phyloP scores from a whole-genome alignment of 352 stramenopile species.

The Aphanomyces stellatus region DNA sequence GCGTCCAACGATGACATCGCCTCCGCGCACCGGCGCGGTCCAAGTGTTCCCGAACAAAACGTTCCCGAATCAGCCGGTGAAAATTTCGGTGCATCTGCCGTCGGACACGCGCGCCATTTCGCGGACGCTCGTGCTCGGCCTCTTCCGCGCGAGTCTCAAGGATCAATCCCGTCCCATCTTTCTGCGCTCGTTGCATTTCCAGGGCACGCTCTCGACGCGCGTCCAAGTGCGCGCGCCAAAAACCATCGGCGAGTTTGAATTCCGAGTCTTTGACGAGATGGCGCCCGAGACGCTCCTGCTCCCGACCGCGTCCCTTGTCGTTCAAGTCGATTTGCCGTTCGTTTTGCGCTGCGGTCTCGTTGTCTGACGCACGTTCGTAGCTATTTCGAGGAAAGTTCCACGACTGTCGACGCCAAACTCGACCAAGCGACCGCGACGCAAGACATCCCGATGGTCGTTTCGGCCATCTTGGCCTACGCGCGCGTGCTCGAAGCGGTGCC shows the following conservation, averaged over 20 bases:
- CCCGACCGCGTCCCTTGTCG: slow-evolving; percentile 21
- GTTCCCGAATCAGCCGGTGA: slow-evolving; percentile 4
- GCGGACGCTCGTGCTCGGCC: slow-evolving; percentile 59
- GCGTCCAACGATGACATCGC: too few species aligned
- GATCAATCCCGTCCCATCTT: slow-evolving; percentile 80
- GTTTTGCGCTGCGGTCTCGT: background rate
- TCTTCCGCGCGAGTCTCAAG: slow-evolving; percentile 63
- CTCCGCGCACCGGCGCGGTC: background rate
- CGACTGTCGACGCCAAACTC: background rate
- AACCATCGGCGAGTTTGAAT: slow-evolving; percentile 76
- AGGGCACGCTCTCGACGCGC: slow-evolving; percentile 53
- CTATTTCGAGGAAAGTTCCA: slow-evolving; percentile 2
- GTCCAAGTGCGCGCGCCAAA: slow-evolving; percentile 72
- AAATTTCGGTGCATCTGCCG: background rate
- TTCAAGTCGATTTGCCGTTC: slow-evolving; percentile 17
- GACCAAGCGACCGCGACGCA: background rate
- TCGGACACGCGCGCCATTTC: background rate
- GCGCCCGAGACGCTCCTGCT: slow-evolving; percentile 27
- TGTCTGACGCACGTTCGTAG: background rate
- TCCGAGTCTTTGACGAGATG: slow-evolving; percentile 71
- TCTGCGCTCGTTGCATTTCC: slow-evolving; percentile 73
- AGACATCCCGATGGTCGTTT: background rate
- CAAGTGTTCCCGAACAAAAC: background rate
- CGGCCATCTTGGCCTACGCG: slow-evolving; percentile 7
- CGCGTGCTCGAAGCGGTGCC: slow-evolving; percentile 10